Evolutionary conservation across 148 eudicot genomes (phyloP).

Genomic region (Silene latifolia): DNA sequence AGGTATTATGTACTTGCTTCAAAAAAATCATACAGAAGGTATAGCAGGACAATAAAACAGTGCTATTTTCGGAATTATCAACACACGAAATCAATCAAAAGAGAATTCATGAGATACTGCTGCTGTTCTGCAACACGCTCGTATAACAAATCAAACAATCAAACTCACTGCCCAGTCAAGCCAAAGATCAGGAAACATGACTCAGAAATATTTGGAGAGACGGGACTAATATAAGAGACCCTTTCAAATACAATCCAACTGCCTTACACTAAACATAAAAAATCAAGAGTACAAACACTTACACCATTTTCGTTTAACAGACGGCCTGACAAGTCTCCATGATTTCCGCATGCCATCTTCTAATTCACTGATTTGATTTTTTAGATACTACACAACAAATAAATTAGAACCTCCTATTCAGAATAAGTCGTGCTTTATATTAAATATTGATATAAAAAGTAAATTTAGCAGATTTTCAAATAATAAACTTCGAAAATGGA

Average conservation of each 20-base stretch:
- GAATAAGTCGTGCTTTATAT: neutral
- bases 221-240: neutral
- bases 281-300: conserved; percentile 32
- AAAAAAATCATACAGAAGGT: neutral
- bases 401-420: neutral
- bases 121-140: neutral
- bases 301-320: conserved; percentile 51
- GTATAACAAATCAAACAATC: neutral
- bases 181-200: neutral
- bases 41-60: neutral
- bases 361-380: conserved; percentile 49
- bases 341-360: conserved; percentile 83
- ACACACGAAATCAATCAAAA: neutral
- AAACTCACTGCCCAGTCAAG: neutral
- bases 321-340: conserved; percentile 50
- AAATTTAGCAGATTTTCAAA: neutral
- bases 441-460: neutral
- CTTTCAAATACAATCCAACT: neutral
- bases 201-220: neutral
- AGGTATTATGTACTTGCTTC: neutral
- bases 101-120: neutral
- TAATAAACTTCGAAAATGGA: neutral
- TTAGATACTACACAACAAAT: conserved; percentile 54
- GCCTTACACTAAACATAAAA: neutral
- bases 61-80: neutral